Evolutionary conservation across 257 asterid genomes (phyloP).

Genomic region (Jasminum sambac): DNA sequence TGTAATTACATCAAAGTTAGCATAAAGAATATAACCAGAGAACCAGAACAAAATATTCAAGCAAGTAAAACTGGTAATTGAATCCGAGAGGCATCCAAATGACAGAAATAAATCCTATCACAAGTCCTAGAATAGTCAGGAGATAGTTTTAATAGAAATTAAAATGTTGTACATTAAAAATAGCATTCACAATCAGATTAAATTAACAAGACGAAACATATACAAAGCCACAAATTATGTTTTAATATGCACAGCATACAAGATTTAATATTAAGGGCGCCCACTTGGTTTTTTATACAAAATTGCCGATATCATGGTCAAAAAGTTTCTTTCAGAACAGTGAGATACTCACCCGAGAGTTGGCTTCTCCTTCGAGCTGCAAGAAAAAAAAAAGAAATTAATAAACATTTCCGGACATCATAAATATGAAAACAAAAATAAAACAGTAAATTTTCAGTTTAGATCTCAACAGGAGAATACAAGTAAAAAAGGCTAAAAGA

Average conservation of each 20-base stretch:
- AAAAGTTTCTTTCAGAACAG: background rate
- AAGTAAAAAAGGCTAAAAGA: background rate
- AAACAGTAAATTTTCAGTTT: background rate
- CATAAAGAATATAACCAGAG: slow-evolving; percentile 16
- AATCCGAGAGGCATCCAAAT: background rate
- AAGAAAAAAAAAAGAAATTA: slow-evolving; percentile 28
- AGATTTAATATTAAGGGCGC: slow-evolving; percentile 3
- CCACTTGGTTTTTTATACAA: slow-evolving; percentile 11
- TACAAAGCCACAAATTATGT: background rate
- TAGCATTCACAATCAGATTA: background rate
- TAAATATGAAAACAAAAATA: background rate
- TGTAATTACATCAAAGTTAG: slow-evolving; percentile 28
- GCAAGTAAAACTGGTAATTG: slow-evolving; percentile 8
- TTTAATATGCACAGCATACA: background rate
- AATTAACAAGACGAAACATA: slow-evolving; percentile 7
- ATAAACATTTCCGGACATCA: slow-evolving; percentile 18
- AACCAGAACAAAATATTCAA: slow-evolving; percentile 15
- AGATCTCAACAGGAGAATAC: slow-evolving; percentile 22
- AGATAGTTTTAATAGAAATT: background rate
- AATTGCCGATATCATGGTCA: background rate
- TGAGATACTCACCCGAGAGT: slow-evolving; percentile 82
- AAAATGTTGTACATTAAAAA: background rate
- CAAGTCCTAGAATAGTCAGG: background rate
- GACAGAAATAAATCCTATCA: background rate
- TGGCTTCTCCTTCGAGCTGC: slow-evolving; percentile 99